Base-by-base conservation (phyloP, 2,329 filamentous ascomycete genomes). In the Furcasterigmium sp. region DNA sequence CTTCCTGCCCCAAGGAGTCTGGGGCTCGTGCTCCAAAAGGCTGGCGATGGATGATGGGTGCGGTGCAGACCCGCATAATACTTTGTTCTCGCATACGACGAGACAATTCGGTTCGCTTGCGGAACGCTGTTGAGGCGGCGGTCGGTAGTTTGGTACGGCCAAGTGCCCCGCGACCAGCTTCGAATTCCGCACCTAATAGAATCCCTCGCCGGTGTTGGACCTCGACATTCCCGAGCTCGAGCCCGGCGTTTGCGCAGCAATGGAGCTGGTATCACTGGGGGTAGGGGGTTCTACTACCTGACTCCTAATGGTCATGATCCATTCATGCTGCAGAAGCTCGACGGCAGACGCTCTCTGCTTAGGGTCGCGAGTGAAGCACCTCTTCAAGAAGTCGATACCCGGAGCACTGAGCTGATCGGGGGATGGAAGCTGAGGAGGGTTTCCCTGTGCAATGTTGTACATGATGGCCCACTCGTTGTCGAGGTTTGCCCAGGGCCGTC, bases 391-490 rank as follows among this genome's bases (percentile, higher is more conserved):
- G 60, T 97, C 90, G 50, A 96, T 82, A 18, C 93, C 93, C 44
- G 80, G 67, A 0, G 84, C 78, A 57, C 87, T 93, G 50, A 98
- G 78, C 64, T 97, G 91, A 41, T 97, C 91, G 1, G 72, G 62
- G 1, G 80, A 75, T 2, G 93, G 93, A 44, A 96, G 74, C 59
- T 89, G 85, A 6, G 93, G 93, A 39, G 90, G 87, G 56, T 96
- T 95, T 51, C 93, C 93, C 61, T 95, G 91, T 2, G 93, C 93
- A 58, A 98, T 98, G 70, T 97, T 97, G 76, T 96, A 98, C 93
- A 98, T 98, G 69, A 98, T 97, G 34, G 93, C 93, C 90, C 91
- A 98, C 65, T 98, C 93, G 60, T 98, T 98, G 69, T 98, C 93
- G 37, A 97, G 81, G 51, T 85, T 89, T 20, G 90, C 89, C 93